Conservation (phyloP, 805 yeast species). For the Monosporozyma aerobia region DNA sequence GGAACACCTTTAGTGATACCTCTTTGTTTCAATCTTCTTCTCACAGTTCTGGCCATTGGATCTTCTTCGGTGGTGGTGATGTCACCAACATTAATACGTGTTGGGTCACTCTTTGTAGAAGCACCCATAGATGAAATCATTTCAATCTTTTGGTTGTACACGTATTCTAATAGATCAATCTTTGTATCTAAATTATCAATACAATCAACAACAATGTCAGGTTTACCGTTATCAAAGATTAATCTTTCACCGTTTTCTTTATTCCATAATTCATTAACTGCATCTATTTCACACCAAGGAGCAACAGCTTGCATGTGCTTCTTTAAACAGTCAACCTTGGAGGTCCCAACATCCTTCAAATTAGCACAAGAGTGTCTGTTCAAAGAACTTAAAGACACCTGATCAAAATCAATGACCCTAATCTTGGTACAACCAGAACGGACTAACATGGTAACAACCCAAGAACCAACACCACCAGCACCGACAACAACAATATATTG, state of each 20-base stretch:
- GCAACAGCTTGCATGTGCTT: slow-evolving; percentile 63
- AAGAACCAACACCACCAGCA: slow-evolving; percentile 98
- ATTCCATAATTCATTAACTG: slow-evolving; percentile 70
- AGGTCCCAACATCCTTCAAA: slow-evolving; percentile 81
- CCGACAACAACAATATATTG: slow-evolving; percentile 77
- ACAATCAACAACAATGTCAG: slow-evolving; percentile 84
- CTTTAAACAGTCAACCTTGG: slow-evolving; percentile 77
- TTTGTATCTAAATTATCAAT: slow-evolving; percentile 97
- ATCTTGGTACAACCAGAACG: slow-evolving; percentile 81
- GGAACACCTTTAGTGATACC: slow-evolving; percentile 75
- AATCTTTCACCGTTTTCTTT: slow-evolving; percentile 55
- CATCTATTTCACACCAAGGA: slow-evolving; percentile 89
- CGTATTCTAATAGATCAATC: slow-evolving; percentile 74
- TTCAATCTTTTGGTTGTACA: slow-evolving; percentile 50
- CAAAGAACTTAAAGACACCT: slow-evolving; percentile 82
- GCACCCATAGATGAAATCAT: slow-evolving; percentile 95
- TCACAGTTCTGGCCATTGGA: slow-evolving; percentile 77
- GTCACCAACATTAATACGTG: slow-evolving; percentile 83
- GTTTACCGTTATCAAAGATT: slow-evolving; percentile 40
- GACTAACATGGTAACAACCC: slow-evolving; percentile 85
- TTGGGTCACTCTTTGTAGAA: slow-evolving; percentile 91
- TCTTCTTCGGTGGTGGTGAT: slow-evolving; percentile 88
- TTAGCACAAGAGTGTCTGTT: slow-evolving; percentile 94
- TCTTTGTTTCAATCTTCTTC: slow-evolving; percentile 70
- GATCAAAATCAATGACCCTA: slow-evolving; percentile 88